A percentile compares a stretch with the other conserved stretches of the same genome.
These are phyloP conservation scores for Blastomyces parvus DNA, from an alignment of 2,329 filamentous ascomycete species.

Conservation along the genomic window DNA sequence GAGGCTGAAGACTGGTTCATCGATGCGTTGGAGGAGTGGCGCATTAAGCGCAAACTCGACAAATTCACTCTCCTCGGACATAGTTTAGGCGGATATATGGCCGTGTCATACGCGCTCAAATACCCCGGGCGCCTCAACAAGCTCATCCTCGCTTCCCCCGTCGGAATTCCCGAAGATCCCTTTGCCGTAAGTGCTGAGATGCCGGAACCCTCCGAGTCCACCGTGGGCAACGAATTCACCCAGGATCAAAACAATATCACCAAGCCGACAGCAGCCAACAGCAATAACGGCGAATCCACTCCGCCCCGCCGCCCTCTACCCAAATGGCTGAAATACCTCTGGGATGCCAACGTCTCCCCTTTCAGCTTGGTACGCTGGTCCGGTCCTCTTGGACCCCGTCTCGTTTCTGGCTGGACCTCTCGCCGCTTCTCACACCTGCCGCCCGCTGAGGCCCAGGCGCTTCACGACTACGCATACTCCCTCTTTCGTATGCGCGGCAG, in stretches of 20 bases:
- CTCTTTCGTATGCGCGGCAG: constrained; percentile 87
- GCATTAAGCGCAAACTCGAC: constrained; percentile 76
- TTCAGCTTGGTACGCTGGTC: constrained; percentile 83
- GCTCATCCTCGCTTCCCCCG: constrained; percentile 86
- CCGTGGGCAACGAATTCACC: constrained; percentile 65
- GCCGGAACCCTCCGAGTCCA: constrained; percentile 65
- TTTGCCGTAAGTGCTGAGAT: constrained; percentile 74
- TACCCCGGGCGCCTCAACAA: constrained; percentile 94
- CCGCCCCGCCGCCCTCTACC: constrained; percentile 57
- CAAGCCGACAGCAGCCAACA: constrained; percentile 27
- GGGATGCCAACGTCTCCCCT: constrained; percentile 94
- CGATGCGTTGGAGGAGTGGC: constrained; percentile 93
- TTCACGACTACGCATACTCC: constrained; percentile 90
- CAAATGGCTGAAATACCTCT: constrained; percentile 83
- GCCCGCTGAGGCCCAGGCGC: constrained; percentile 63
- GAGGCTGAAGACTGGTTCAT: constrained; percentile 96
- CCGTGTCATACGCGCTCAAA: constrained; percentile 89
- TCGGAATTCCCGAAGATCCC: constrained; percentile 89
- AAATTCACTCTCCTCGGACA: constrained; percentile 90
- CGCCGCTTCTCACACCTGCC: constrained; percentile 87
- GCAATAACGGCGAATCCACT: constrained; percentile 38
- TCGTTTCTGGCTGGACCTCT: constrained; percentile 91
- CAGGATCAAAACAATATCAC: constrained; percentile 54
- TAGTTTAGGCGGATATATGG: constrained; percentile 88
- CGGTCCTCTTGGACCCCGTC: constrained; percentile 78